A percentile compares a stretch with the other conserved stretches of the same genome.
Conservation (phyloP, 2,329 filamentous ascomycete genomes). For the Botrytis aclada region DNA sequence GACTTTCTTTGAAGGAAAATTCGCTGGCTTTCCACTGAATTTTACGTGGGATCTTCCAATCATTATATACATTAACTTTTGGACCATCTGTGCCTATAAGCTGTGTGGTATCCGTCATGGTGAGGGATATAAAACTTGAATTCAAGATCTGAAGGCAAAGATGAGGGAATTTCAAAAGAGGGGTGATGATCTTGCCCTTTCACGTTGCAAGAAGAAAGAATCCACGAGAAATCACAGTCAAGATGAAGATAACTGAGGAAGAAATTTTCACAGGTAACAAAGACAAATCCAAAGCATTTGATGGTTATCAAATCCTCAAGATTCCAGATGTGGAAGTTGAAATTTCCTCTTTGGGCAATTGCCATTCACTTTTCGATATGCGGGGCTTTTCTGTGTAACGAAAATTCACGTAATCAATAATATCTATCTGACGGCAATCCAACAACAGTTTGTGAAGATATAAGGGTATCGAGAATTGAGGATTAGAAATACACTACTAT, state of each 20-base stretch:
- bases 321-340: neutral
- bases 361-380: neutral
- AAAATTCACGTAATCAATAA: neutral
- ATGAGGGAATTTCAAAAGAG: neutral
- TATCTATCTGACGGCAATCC: neutral
- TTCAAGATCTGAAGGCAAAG: neutral
- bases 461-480: neutral
- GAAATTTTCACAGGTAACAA: neutral
- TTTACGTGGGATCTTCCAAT: conserved; percentile 3
- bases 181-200: neutral
- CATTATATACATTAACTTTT: neutral
- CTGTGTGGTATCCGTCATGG: neutral
- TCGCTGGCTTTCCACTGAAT: neutral
- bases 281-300: neutral
- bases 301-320: neutral
- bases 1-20: neutral
- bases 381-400: neutral
- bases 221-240: neutral
- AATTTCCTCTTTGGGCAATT: neutral
- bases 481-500: neutral
- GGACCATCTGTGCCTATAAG: neutral
- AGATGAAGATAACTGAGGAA: neutral
- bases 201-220: neutral
- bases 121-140: conserved; percentile 6
- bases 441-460: neutral